Percentiles rank a stretch among this genome's conserved stretches.
Evolutionary conservation across 352 stramenopile species (phyloP).

Genomic region (Pelagophyceae sp.): DNA sequence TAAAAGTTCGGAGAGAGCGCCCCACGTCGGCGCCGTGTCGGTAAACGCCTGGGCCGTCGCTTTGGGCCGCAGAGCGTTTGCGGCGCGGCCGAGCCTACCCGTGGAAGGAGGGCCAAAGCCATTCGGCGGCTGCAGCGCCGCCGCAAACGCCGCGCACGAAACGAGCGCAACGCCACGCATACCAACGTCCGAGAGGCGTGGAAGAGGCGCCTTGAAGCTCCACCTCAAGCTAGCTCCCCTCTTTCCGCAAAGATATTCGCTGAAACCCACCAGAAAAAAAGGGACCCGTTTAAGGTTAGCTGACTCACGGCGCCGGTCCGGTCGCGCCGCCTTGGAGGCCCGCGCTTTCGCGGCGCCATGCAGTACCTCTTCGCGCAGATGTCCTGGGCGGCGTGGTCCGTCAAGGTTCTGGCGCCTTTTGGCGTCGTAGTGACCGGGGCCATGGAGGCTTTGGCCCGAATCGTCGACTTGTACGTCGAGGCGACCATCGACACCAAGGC

Average conservation of each 20-base stretch:
- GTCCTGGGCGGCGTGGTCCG: background rate
- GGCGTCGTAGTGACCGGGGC: conserved; percentile 5
- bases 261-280: no score
- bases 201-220: no score
- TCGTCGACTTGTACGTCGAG: conserved; percentile 9
- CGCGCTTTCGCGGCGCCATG: no score
- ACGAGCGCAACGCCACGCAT: no score
- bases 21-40: background rate
- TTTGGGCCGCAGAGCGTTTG: background rate
- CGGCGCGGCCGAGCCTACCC: background rate
- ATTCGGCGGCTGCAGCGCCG: background rate
- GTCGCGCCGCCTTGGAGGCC: no score
- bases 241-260: no score
- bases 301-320: no score
- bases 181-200: no score
- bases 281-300: no score
- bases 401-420: background rate
- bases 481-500: background rate
- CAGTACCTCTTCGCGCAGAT: background rate
- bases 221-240: no score
- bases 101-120: background rate
- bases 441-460: conserved; percentile 17
- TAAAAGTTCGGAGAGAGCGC: background rate
- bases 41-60: background rate
- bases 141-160: no score